Evolutionary conservation across 495 filamentous ascomycete genomes (phyloP), one percentile per base, ranked within the genome.

Genomic region (Neurospora tetraspora): DNA sequence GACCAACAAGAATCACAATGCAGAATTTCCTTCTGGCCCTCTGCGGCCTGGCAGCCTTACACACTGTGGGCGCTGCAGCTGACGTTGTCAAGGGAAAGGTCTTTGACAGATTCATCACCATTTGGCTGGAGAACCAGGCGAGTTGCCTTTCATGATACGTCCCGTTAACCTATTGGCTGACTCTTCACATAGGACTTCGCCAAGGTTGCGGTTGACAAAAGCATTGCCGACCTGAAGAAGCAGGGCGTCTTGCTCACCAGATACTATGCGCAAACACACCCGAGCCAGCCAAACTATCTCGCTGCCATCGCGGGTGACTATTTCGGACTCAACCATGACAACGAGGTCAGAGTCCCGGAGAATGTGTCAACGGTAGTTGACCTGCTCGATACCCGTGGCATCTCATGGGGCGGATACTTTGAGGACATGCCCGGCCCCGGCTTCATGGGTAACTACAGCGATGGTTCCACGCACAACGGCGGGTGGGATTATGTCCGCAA

Each of bases 111-210:
- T 87, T 93, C 73, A 86, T 89, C 72, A 88, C 88, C 20, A 88
- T 93, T 71, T 93, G 90, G 90, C 84, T 93, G 9, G 91, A 93
- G 80, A 93, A 92, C 75, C 80, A 85, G 81, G 83, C 82, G n/a
- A 71, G 79, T 75, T 27, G 31, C 1, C 61, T 8, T 43, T 27
- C 11, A 4, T 40, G 16, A 16, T 14, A 3, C n/a, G 34, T 34
- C 5, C 40, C 8, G 2, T 14, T 18, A 69, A 42, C 4, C 20
- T 37, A n/a, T 61, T 40, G 31, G 42, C 43, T 43, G 71, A 68
- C 39, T 38, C 65, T 47, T 14, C 45, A 5, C 47, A 10, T 65
- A 91, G 88, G 88, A 91, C 79, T 91, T 83, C 70, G 80, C 80
- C 36, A 85, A 86, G 74, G 84, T 87, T 53, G 80, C 77, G 10